These are phyloP conservation scores for Moesziomyces globuligerus DNA, from an alignment of 1,284 basidiomycete species.

Conservation along the genomic window DNA sequence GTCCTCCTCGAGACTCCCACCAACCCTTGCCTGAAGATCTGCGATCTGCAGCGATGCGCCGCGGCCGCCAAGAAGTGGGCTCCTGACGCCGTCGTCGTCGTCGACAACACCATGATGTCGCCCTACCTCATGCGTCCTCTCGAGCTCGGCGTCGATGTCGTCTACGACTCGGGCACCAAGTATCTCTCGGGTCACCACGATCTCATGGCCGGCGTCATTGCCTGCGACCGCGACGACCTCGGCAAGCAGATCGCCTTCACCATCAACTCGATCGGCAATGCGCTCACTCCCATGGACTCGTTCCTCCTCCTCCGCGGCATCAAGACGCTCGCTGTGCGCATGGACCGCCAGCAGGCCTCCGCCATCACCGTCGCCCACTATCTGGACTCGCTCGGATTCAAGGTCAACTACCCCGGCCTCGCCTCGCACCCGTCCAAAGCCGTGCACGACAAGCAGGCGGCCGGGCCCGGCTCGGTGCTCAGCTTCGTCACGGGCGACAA, in stretches of 20 bases:
- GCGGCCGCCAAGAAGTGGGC: constrained; percentile 58
- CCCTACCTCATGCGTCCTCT: constrained; percentile 96
- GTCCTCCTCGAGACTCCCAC: constrained; percentile 92
- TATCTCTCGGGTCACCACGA: constrained; percentile 98
- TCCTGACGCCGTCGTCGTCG: constrained; percentile 64
- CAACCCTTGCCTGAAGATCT: constrained; percentile 95
- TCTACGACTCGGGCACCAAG: constrained; percentile 98
- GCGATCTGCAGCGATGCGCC: constrained; percentile 76
- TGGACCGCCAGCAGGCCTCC: constrained; percentile 91
- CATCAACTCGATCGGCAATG: constrained; percentile 98
- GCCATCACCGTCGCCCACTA: constrained; percentile 87
- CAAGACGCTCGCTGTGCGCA: constrained; percentile 95
- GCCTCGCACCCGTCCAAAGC: constrained; percentile 83
- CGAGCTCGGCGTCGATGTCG: constrained; percentile 94
- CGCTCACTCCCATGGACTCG: constrained; percentile 80
- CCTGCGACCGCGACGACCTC: constrained; percentile 89
- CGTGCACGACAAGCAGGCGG: constrained; percentile 77
- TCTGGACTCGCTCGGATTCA: constrained; percentile 86
- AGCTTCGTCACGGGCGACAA: constrained; percentile 95
- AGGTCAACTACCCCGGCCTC: constrained; percentile 93
- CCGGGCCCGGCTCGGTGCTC: constrained; percentile 94
- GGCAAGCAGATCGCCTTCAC: constrained; percentile 88
- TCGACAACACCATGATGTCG: constrained; percentile 99
- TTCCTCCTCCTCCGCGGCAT: constrained; percentile 95
- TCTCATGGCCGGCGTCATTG: constrained; percentile 82